Percentiles rank a stretch among this genome's conserved stretches.
Evolutionary conservation across 305 asterid species (phyloP).

Genomic region (Withania somnifera): DNA sequence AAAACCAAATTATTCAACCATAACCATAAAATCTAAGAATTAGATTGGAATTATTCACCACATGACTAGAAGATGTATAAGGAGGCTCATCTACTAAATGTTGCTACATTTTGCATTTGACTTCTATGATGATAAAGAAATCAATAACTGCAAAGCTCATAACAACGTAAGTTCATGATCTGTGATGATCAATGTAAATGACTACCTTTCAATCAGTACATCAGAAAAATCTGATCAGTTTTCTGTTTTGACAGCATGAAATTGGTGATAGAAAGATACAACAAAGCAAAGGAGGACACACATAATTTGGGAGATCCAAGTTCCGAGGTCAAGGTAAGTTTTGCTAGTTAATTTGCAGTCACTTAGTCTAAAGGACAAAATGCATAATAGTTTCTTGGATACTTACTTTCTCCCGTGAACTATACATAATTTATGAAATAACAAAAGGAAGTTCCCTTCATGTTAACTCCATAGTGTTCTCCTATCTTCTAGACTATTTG

Average conservation of each 20-base stretch:
- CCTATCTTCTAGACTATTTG: background rate
- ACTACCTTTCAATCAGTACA: background rate
- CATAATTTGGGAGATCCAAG: slow-evolving; percentile 17
- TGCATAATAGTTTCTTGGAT: background rate
- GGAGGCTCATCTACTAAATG: background rate
- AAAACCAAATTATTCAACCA: background rate
- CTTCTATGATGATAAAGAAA: background rate
- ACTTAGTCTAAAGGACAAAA: background rate
- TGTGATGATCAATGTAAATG: background rate
- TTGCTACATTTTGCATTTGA: background rate
- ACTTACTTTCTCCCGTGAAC: background rate
- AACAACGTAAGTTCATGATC: background rate
- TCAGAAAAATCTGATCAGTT: background rate
- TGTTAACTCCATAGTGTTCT: background rate
- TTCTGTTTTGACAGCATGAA: slow-evolving; percentile 21
- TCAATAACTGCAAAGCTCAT: background rate
- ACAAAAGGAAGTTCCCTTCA: background rate
- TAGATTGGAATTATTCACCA: background rate
- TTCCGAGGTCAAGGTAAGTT: slow-evolving; percentile 31
- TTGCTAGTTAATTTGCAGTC: background rate
- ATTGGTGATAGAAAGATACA: slow-evolving; percentile 29
- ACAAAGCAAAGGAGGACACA: slow-evolving; percentile 21
- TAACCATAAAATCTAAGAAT: background rate
- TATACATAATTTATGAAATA: background rate
- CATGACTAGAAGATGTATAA: background rate